Percentiles rank a stretch among this genome's conserved stretches.
Evolutionary conservation across 148 eudicot genomes (phyloP).

Genomic region (Rhododendron williamsianum): DNA sequence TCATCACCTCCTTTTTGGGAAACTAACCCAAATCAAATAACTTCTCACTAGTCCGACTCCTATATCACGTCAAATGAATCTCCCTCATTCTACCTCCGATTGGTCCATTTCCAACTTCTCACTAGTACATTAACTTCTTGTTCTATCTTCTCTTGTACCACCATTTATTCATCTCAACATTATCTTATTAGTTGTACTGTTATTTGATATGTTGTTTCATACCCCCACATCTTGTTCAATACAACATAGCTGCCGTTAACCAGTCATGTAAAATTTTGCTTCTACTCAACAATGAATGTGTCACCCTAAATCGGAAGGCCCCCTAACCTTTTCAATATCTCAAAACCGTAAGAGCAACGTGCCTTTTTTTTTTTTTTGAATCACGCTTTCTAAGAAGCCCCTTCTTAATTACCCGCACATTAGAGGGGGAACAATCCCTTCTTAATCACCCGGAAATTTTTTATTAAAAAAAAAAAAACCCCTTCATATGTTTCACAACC

Average conservation of each 20-base stretch:
- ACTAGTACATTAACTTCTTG: not conserved
- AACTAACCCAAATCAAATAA: not conserved
- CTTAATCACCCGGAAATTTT: not conserved
- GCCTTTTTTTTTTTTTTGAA: too few relatives aligned
- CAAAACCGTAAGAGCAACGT: too few relatives aligned
- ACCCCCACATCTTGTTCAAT: not conserved
- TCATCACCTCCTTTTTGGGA: not conserved
- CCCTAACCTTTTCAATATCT: not conserved
- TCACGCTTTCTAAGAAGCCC: not conserved
- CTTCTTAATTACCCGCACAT: not conserved
- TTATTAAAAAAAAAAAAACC: not conserved
- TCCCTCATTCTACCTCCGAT: not conserved
- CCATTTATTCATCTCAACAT: not conserved
- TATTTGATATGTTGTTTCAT: not conserved
- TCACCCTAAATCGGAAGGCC: not conserved
- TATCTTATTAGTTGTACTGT: not conserved
- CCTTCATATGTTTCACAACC: not conserved
- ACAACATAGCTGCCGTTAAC: not conserved
- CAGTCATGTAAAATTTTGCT: not conserved
- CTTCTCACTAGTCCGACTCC: not conserved
- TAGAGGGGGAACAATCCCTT: not conserved
- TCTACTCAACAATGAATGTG: not conserved
- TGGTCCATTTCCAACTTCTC: not conserved
- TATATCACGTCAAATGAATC: not conserved
- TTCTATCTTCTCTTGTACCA: not conserved